A percentile compares a stretch with the other conserved stretches of the same genome.
These are phyloP conservation scores for Colletotrichum siamense DNA, from an alignment of 2,329 filamentous ascomycete genomes.

Conservation along the genomic window DNA sequence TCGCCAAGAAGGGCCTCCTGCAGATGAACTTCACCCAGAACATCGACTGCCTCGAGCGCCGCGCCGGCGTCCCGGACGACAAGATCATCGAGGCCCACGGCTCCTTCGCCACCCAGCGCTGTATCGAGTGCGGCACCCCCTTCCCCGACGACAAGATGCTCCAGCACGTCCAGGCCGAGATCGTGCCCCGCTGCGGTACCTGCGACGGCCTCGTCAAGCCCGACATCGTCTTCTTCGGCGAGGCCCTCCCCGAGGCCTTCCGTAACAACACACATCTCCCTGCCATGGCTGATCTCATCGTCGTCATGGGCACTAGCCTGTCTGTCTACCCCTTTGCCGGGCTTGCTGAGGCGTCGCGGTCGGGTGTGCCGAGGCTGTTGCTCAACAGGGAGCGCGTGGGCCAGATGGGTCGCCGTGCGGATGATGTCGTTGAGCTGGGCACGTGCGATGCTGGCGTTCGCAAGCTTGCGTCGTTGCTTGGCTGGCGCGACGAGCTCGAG, in stretches of 20 bases:
- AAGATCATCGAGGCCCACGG: conserved; percentile 94
- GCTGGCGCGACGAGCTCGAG: conserved; percentile 88
- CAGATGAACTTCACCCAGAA: conserved; percentile 95
- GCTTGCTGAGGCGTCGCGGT: conserved; percentile 69
- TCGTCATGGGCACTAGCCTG: conserved; percentile 89
- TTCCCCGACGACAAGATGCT: conserved; percentile 81
- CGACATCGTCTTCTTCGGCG: conserved; percentile 94
- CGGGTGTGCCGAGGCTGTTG: conserved; percentile 75
- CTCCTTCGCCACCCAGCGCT: conserved; percentile 89
- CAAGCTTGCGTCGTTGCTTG: conserved; percentile 78
- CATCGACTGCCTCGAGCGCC: conserved; percentile 92
- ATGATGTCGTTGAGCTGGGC: conserved; percentile 85
- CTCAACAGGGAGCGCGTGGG: conserved; percentile 90
- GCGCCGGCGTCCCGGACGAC: conserved; percentile 81
- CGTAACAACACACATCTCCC: conserved; percentile 48
- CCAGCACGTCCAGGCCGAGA: conserved; percentile 66
- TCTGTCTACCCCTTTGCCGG: conserved; percentile 88
- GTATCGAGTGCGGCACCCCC: conserved; percentile 81
- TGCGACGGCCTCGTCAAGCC: conserved; percentile 89
- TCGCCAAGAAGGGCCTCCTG: conserved; percentile 79
- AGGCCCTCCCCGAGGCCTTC: conserved; percentile 57
- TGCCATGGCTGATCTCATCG: conserved; percentile 73
- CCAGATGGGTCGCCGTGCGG: conserved; percentile 73
- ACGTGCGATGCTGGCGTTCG: conserved; percentile 85
- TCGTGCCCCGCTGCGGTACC: conserved; percentile 72